phyloP scores from a whole-genome alignment of 805 yeast species.

The Candida wancherniae region DNA sequence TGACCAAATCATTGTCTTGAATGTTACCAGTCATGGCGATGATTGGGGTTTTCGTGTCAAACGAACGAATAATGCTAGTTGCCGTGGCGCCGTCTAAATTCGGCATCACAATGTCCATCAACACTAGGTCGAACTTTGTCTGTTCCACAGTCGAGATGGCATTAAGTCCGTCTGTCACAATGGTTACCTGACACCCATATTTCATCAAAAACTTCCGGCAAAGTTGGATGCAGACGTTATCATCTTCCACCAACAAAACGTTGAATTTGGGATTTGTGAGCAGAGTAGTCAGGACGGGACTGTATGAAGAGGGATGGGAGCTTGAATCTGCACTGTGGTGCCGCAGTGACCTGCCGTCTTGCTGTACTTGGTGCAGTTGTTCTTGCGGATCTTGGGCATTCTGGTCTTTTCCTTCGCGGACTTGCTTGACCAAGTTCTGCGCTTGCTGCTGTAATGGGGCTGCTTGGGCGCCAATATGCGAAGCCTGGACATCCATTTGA shows the following conservation, averaged over 20 bases:
- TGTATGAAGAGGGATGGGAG: too few species aligned
- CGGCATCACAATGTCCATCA: slow-evolving; percentile 90
- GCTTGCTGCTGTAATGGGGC: too few species aligned
- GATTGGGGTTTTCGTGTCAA: slow-evolving; percentile 82
- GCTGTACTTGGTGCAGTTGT: too few species aligned
- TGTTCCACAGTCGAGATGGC: slow-evolving; percentile 76
- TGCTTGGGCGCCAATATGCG: too few species aligned
- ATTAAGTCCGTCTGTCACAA: slow-evolving; percentile 86
- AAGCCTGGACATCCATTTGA: too few species aligned
- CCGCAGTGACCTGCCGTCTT: too few species aligned
- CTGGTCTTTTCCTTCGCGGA: too few species aligned
- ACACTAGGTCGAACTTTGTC: slow-evolving; percentile 66
- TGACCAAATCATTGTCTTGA: slow-evolving; percentile 73
- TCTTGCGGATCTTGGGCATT: too few species aligned
- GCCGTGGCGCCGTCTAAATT: slow-evolving; percentile 87
- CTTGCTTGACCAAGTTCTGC: too few species aligned
- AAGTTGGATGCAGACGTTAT: slow-evolving; percentile 73
- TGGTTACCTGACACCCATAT: slow-evolving; percentile 89
- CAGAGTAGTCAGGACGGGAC: slow-evolving; percentile 12
- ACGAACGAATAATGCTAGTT: slow-evolving; percentile 79
- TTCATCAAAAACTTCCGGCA: slow-evolving; percentile 78
- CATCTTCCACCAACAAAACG: slow-evolving; percentile 76
- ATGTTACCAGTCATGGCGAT: slow-evolving; percentile 93
- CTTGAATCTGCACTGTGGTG: too few species aligned
- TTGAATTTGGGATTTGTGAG: slow-evolving; percentile 50